These are phyloP conservation scores for Diaporthe caulivora DNA, from an alignment of 2,329 filamentous ascomycete genomes.

Conservation along the genomic window DNA sequence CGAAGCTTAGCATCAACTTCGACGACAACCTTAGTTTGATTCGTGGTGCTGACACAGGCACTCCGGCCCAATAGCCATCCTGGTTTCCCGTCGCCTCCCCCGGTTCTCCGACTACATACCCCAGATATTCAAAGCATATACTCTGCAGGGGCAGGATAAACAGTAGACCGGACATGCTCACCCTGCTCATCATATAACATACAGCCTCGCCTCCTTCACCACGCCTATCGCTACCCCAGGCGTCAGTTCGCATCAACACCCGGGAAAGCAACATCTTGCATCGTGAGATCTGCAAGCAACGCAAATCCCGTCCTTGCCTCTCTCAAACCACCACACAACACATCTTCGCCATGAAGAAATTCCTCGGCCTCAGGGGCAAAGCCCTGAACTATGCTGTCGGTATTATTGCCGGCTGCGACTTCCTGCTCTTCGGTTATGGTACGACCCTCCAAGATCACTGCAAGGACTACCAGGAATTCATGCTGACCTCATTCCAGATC, in stretches of 20 bases:
- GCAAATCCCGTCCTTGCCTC: background rate
- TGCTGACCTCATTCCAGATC: constrained; percentile 66
- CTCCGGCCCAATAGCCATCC: background rate
- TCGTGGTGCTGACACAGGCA: constrained; percentile 13
- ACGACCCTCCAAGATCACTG: constrained; percentile 38
- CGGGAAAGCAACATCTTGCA: background rate
- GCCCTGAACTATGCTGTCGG: constrained; percentile 77
- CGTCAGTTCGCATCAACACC: background rate
- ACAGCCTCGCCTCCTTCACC: background rate
- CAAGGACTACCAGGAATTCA: constrained; percentile 26
- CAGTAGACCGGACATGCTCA: constrained; percentile 4
- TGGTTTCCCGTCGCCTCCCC: constrained; percentile 3
- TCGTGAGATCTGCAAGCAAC: background rate
- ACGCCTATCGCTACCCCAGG: no score
- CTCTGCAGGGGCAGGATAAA: background rate
- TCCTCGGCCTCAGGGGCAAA: constrained; percentile 75
- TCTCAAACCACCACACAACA: background rate
- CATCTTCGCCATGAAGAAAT: constrained; percentile 51
- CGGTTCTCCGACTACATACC: background rate
- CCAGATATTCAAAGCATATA: background rate
- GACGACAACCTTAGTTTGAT: background rate
- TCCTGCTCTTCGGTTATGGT: constrained; percentile 73
- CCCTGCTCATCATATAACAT: constrained; percentile 19
- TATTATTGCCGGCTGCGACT: constrained; percentile 79
- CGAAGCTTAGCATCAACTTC: constrained; percentile 17